Evolutionary conservation across 1,284 basidiomycete species (phyloP).

Genomic region (Cystobasidium slooffiae): DNA sequence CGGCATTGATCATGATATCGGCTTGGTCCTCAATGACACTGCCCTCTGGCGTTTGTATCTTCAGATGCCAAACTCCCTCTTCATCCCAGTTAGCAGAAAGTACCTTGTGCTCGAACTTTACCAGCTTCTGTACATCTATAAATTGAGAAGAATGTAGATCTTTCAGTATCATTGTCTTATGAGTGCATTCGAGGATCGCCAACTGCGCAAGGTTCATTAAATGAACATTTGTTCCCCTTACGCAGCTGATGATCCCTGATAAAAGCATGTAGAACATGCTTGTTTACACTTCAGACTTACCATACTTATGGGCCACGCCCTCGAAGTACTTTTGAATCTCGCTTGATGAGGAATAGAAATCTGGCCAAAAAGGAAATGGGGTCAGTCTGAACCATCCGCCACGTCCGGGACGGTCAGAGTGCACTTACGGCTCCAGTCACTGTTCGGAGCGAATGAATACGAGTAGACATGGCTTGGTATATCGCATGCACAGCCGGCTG

Average conservation of each 20-base stretch:
- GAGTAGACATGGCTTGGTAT: conserved; percentile 30
- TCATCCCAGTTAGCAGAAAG: conserved; percentile 64
- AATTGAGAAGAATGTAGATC: background rate
- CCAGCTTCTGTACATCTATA: conserved; percentile 35
- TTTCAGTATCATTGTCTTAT: too few species aligned
- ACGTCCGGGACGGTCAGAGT: background rate
- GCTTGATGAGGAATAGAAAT: conserved; percentile 65
- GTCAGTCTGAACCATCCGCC: background rate
- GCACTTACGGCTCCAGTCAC: conserved; percentile 17
- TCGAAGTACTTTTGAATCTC: conserved; percentile 66
- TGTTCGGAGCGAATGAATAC: conserved; percentile 18
- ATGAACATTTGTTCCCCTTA: too few species aligned
- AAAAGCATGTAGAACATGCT: background rate
- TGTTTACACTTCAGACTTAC: conserved; percentile 55
- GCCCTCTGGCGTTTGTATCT: conserved; percentile 59
- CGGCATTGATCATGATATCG: conserved; percentile 45
- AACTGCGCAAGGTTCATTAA: too few species aligned
- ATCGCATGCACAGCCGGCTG: conserved; percentile 33
- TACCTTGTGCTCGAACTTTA: conserved; percentile 63
- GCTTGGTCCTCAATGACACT: conserved; percentile 54
- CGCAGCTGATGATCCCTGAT: background rate
- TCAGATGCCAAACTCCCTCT: conserved; percentile 64
- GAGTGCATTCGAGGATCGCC: too few species aligned
- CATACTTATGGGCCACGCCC: conserved; percentile 65
- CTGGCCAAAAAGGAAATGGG: conserved; percentile 59